Evolutionary conservation across 2,329 filamentous ascomycete genomes (phyloP), one percentile per base, ranked within the genome.

Genomic region (Coniosporium uncinatum): DNA sequence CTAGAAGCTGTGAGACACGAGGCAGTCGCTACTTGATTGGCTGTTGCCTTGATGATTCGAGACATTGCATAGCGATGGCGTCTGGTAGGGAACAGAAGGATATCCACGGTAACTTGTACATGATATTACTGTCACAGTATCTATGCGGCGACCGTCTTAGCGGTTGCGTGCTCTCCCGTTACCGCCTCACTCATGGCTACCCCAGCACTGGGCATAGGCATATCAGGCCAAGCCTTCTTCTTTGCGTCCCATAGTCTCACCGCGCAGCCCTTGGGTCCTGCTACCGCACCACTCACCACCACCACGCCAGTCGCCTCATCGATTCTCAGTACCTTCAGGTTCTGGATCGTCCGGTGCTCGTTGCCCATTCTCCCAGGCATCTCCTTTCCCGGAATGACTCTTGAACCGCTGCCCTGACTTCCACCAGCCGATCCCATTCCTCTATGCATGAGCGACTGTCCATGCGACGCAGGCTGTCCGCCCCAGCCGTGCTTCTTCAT

Each of bases 361-460:
- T 85, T 86, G 49, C 93, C 93, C 93, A 98, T 97, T 45, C 88
- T 81, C 42, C 93, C 93, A 3, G 93, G 81, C 93, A 98, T 98
- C 70, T 89, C 93, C 79, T 98, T 98, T 46, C 93, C 93, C 1
- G 93, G 93, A 58, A 89, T 71, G 19, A 98, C 91, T 66, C 93
- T 81, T 13, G 88, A 94, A 68, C 93, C 93, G 59, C 85, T 83
- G 49, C 93, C 93, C 67, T 98, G 93, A 52, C 85, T 86, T 45
- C 85, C 88, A 61, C 93, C 93, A 5, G 84, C 77, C 24, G 88
- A 91, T 73, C 93, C 93, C 69, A 96, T 87, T 21, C 86, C 86
- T 57, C 93, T 79, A 75, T 98, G 93, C 57, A 88, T 89, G 69
- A 89, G 81, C 58, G 90, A 96, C 69, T 94, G 91, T 76, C 93